Evolutionary conservation across 2,329 filamentous ascomycete genomes (phyloP).

Genomic region (Xylaria hypoxylon): DNA sequence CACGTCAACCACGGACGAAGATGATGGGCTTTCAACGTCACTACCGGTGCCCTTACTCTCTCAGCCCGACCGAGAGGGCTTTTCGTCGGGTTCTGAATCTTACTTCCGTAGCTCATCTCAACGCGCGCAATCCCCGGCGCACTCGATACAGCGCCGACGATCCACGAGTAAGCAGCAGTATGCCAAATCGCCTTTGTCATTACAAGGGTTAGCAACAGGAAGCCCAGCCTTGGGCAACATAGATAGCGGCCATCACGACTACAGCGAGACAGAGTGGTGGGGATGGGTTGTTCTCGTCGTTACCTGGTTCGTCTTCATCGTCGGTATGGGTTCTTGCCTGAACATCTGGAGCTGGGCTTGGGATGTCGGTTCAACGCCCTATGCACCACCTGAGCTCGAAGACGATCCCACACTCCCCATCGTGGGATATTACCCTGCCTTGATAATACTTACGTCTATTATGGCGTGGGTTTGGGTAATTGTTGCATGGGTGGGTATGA

Average conservation of each 20-base stretch:
- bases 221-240: constrained; percentile 58
- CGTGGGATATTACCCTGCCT: constrained; percentile 93
- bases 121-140: constrained; percentile 38
- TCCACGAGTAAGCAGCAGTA: constrained; percentile 58
- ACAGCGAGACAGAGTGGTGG: constrained; percentile 97
- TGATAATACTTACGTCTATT: constrained; percentile 91
- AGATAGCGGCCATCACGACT: constrained; percentile 78
- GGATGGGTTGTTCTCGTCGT: constrained; percentile 91
- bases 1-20: constrained; percentile 84
- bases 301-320: constrained; percentile 96
- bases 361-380: constrained; percentile 96
- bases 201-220: constrained; percentile 61
- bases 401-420: constrained; percentile 96
- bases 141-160: constrained; percentile 58
- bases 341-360: constrained; percentile 99
- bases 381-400: constrained; percentile 93
- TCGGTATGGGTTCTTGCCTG: constrained; percentile 95
- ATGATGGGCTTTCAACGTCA: constrained; percentile 76
- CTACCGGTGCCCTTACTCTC: constrained; percentile 58
- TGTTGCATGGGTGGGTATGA: constrained; percentile 98
- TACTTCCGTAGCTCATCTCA: constrained; percentile 63
- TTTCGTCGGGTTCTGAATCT: constrained; percentile 71
- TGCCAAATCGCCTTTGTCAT: constrained; percentile 70
- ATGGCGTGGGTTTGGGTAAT: constrained; percentile 99
- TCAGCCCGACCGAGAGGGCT: constrained; percentile 55